These are phyloP conservation scores for Paramecium tetraurelia DNA, from an alignment of 73 alveolate genomes.

Conservation along the genomic window DNA sequence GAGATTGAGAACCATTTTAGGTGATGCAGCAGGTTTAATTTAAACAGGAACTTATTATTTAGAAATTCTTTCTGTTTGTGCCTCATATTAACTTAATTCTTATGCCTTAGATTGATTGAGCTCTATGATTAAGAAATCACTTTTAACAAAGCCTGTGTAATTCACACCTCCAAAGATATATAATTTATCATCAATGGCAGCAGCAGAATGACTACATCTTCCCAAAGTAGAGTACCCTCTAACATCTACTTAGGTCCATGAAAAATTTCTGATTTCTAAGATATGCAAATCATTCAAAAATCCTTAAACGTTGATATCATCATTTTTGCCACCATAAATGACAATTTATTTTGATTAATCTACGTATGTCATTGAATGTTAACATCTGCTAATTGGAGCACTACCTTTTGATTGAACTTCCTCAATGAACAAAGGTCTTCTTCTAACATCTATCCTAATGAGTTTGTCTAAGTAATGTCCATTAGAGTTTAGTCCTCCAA, in stretches of 20 bases:
- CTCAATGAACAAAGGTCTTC: background rate
- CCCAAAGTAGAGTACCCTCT: background rate
- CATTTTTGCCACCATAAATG: slow-evolving; percentile 42
- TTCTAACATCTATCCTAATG: background rate
- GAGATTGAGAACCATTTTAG: background rate
- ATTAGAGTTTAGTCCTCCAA: background rate
- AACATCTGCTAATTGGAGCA: background rate
- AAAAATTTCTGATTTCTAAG: background rate
- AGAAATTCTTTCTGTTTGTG: background rate
- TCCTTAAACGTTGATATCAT: background rate
- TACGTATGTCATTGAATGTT: slow-evolving; percentile 4
- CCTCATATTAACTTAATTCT: background rate
- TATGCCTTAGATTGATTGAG: background rate
- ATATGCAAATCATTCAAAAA: background rate
- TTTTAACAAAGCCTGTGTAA: slow-evolving; percentile 1
- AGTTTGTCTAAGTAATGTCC: slow-evolving; percentile 9
- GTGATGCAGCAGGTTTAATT: background rate
- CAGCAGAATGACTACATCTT: slow-evolving; percentile 33
- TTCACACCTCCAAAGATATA: slow-evolving; percentile 9
- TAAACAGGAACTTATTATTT: background rate
- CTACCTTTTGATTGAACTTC: background rate
- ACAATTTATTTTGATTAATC: background rate
- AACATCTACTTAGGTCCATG: background rate
- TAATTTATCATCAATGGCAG: background rate
- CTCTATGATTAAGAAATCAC: background rate